Base-by-base conservation (phyloP, 306 rosid species). In the Sphenostylis stenocarpa region DNA sequence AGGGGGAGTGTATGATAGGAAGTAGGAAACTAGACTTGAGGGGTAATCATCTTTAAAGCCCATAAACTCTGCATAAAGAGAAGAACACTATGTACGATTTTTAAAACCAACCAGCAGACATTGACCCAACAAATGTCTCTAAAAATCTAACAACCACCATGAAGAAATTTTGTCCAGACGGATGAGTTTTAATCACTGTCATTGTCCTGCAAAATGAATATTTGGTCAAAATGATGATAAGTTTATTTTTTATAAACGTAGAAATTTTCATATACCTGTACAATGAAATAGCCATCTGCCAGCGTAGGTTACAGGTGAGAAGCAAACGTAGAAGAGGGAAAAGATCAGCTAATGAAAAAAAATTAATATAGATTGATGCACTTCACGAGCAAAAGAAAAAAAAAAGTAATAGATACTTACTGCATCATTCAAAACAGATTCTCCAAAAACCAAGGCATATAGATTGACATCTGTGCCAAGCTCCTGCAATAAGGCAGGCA, bases 371-470 rank as follows among this genome's bases (percentile, higher is more conserved):
- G n/a, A n/a, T 29, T 31, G 47, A 72, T 48, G 75, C 28, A 73
- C 70, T 20, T 20, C 33, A 8, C 12, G 43, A 38, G 43, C 2
- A 9, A 38, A 38, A 2, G 2, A 2, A 10, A 38, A 38, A 26
- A 26, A 26, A 2, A 26, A 26, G 56, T 24, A 10, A 57, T 15
- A 33, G 75, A 74, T 74, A 75, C 91, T 80, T 84, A 87, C 97
- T 1, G 91, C 94, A 79, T 91, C 94, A 82, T 91, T 91, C 84
- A 91, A 73, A 67, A 91, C 94, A 76, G 97, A 91, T 76, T 91
- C 97, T 76, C 97, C 94, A 85, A 91, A 91, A 71, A 91, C 97
- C 85, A 91, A 80, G 64, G 97, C 97, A 87, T 91, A 91, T 55
- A 91, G 80, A 81, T 91, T 91, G 70, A 45, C 81, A 77, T 91